A percentile compares a stretch with the other conserved stretches of the same genome.
phyloP scores from a whole-genome alignment of 2,329 filamentous ascomycete genomes.

The Monosporascus sp. region DNA sequence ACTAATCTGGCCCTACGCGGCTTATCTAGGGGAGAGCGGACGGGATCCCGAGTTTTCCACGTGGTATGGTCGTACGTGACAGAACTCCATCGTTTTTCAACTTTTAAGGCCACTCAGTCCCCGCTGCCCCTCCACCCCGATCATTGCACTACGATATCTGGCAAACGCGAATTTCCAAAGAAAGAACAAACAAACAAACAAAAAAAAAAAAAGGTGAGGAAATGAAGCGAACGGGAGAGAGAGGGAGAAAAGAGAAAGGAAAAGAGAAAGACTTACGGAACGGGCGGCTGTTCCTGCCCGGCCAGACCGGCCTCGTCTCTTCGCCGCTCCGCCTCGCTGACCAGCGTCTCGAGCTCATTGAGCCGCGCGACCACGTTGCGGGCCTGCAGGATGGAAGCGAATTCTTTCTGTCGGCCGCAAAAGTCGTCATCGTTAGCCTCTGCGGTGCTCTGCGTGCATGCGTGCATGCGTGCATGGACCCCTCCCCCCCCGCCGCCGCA shows the following conservation, averaged over 20 bases:
- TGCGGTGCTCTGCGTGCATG: neutral
- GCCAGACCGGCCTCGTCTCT: conserved; percentile 25
- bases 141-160: neutral
- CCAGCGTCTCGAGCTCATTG: conserved; percentile 54
- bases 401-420: conserved; percentile 42
- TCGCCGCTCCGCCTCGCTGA: conserved; percentile 43
- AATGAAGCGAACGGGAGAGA: neutral
- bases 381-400: conserved; percentile 47
- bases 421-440: neutral
- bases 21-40: conserved; percentile 19
- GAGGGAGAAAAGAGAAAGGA: neutral
- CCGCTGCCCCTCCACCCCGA: neutral
- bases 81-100: neutral
- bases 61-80: conserved; percentile 17
- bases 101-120: conserved; percentile 5
- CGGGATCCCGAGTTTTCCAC: conserved; percentile 17
- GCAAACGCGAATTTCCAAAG: neutral
- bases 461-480: conserved; percentile 1
- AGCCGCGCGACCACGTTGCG: conserved; percentile 51
- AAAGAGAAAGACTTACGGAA: conserved; percentile 36
- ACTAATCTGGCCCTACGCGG: conserved; percentile 13
- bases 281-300: conserved; percentile 27
- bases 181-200: neutral
- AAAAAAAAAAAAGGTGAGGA: neutral
- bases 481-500: conserved; percentile 1